Conservation (phyloP, 1,139 yeast species). For the Hyphopichia wangnamkhiaoensis region DNA sequence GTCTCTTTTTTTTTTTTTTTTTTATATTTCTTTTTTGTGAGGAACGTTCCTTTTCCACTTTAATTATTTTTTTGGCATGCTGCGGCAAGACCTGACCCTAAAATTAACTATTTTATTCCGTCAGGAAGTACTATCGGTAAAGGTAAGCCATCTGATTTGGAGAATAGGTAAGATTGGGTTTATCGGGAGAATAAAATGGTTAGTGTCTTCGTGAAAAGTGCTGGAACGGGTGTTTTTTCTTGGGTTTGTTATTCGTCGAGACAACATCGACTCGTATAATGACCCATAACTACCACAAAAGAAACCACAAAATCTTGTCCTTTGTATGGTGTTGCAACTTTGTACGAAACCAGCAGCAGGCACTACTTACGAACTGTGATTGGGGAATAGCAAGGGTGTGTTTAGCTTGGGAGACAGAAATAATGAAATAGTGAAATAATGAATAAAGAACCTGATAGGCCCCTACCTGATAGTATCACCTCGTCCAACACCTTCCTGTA, state of each 20-base stretch:
- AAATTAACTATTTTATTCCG: too few species aligned
- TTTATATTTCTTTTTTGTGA: not conserved
- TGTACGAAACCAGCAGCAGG: too few species aligned
- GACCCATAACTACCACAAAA: not conserved
- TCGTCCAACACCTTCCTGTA: constrained; percentile 51
- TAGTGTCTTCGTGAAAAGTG: too few species aligned
- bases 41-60: too few species aligned
- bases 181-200: too few species aligned
- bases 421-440: not conserved
- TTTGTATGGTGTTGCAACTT: not conserved
- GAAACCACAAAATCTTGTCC: not conserved
- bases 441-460: not conserved
- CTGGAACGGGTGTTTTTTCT: too few species aligned
- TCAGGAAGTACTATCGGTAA: too few species aligned
- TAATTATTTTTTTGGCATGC: not conserved
- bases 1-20: not conserved
- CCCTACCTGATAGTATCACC: constrained; percentile 19
- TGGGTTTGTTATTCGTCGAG: not conserved
- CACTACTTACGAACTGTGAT: too few species aligned
- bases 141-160: too few species aligned
- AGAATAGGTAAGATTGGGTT: too few species aligned
- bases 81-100: not conserved
- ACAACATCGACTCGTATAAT: not conserved
- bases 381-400: too few species aligned
- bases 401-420: not conserved